phyloP scores from a whole-genome alignment of 176 grass and related monocot genomes.

The Otatea glauca region DNA sequence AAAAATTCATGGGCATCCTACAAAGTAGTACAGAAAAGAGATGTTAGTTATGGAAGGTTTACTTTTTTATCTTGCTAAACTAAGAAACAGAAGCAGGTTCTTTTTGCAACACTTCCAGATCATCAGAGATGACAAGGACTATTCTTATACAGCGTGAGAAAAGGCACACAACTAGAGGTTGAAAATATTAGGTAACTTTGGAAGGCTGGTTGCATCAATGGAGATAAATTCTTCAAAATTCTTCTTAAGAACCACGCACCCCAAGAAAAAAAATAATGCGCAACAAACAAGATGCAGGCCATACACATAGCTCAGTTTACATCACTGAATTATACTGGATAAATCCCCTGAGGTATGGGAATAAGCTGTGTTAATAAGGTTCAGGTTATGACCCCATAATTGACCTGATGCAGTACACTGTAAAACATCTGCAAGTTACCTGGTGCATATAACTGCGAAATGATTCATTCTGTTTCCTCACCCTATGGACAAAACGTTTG shows the following conservation, averaged over 20 bases:
- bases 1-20: constrained; percentile 99
- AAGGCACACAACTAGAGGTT: background rate
- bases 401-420: constrained; percentile 8
- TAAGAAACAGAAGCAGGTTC: background rate
- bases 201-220: background rate
- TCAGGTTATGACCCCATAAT: constrained; percentile 26
- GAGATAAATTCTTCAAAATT: constrained; percentile 23
- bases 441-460: constrained; percentile 92
- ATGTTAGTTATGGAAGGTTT: constrained; percentile 31
- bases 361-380: constrained; percentile 24
- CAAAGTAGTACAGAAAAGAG: constrained; percentile 37
- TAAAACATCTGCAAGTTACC: constrained; percentile 57
- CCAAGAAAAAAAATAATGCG: background rate
- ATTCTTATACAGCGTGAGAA: constrained; percentile 8
- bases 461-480: constrained; percentile 89
- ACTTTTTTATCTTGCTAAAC: constrained; percentile 19
- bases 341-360: background rate
- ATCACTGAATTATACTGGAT: too few relatives aligned
- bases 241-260: background rate
- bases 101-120: constrained; percentile 3
- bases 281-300: background rate
- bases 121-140: background rate
- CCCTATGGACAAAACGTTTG: constrained; percentile 86
- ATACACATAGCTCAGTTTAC: too few relatives aligned
- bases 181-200: constrained; percentile 10